A percentile compares a stretch with the other conserved stretches of the same genome.
Evolutionary conservation across 306 rosid species (phyloP).

Genomic region (Cicer chorassanicum): DNA sequence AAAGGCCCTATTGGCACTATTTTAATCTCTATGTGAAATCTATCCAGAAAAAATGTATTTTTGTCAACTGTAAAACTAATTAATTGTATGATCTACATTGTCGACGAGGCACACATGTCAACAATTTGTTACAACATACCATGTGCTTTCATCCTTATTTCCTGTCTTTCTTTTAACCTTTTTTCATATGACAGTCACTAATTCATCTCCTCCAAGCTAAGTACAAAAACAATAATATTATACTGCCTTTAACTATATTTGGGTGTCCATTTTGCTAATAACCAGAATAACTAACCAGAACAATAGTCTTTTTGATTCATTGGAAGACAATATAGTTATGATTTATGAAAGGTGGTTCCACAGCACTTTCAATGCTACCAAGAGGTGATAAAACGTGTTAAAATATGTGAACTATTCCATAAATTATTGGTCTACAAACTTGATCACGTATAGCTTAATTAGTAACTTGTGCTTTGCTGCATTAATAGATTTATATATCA

Average conservation of each 20-base stretch:
- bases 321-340: background rate
- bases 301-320: background rate
- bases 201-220: background rate
- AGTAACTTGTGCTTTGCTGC: no score
- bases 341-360: background rate
- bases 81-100: conserved; percentile 13
- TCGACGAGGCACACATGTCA: conserved; percentile 42
- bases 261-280: no score
- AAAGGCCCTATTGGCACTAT: no score
- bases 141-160: conserved; percentile 45
- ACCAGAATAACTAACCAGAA: no score
- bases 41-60: background rate
- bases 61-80: background rate
- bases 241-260: background rate
- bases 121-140: conserved; percentile 40
- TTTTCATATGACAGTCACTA: conserved; percentile 1
- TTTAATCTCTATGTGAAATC: no score
- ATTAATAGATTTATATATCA: no score
- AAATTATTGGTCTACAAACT: background rate
- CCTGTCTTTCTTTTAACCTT: conserved; percentile 18
- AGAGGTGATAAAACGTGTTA: background rate
- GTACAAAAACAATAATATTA: background rate
- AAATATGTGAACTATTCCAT: background rate
- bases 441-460: no score
- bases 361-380: background rate